Percentiles rank a stretch among this genome's conserved stretches.
phyloP scores from a whole-genome alignment of 768 basidiomycete genomes.

The Hortiboletus campestris region DNA sequence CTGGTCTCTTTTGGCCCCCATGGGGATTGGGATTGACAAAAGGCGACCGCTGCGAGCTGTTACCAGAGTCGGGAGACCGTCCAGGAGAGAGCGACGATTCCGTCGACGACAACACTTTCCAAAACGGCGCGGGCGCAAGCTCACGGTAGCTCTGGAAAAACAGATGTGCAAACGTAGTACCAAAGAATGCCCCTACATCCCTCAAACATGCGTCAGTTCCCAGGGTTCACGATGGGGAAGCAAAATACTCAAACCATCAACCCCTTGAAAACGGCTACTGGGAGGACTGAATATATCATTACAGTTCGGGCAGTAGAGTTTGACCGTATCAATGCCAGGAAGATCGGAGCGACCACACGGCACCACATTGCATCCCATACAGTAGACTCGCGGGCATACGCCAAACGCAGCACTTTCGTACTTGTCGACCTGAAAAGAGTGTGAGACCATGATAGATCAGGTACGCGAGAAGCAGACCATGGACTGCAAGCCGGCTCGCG shows the following conservation, averaged over 20 bases:
- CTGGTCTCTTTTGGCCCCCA: conserved; percentile 85
- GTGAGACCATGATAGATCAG: conserved; percentile 20
- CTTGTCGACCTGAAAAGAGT: conserved; percentile 74
- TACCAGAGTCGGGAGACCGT: conserved; percentile 50
- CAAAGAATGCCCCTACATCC: conserved; percentile 90
- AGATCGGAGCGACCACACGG: conserved; percentile 95
- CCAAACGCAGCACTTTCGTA: conserved; percentile 93
- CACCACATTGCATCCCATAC: conserved; percentile 82
- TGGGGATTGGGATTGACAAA: conserved; percentile 88
- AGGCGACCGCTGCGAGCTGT: conserved; percentile 48
- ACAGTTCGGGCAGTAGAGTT: conserved; percentile 97
- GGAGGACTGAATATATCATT: conserved; percentile 96
- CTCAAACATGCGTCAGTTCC: conserved; percentile 17
- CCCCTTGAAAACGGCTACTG: conserved; percentile 90
- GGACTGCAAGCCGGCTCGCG: conserved; percentile 86
- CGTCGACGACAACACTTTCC: conserved; percentile 63
- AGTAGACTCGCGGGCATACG: conserved; percentile 93
- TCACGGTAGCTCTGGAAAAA: conserved; percentile 99
- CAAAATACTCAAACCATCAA: conserved; percentile 66
- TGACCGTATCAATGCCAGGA: conserved; percentile 95
- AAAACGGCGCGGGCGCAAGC: conserved; percentile 91
- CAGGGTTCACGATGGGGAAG: conserved; percentile 5
- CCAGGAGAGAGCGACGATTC: conserved; percentile 54
- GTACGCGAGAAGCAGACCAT: conserved; percentile 61
- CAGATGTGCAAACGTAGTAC: conserved; percentile 96